These are phyloP conservation scores for Melanomma pulvis-pyrius DNA, from an alignment of 495 filamentous ascomycete genomes.

Conservation along the genomic window DNA sequence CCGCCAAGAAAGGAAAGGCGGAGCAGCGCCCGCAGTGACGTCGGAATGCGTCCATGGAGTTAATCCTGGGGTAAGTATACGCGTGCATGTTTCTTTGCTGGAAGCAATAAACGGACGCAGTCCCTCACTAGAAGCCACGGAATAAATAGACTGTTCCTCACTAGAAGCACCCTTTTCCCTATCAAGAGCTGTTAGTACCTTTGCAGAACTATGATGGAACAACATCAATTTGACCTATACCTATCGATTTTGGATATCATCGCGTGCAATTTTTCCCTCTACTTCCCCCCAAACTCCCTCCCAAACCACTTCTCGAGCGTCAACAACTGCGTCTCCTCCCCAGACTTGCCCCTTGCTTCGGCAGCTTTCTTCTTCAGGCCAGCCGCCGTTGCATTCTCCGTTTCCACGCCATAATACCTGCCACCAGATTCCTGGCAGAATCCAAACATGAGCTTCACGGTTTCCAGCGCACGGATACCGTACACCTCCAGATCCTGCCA, in stretches of 20 bases:
- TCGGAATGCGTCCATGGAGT: too few relatives aligned
- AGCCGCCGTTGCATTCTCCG: conserved; percentile 11
- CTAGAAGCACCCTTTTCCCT: too few relatives aligned
- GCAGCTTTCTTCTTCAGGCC: conserved; percentile 18
- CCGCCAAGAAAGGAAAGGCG: not conserved
- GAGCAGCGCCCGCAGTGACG: not conserved
- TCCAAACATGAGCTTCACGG: conserved; percentile 23
- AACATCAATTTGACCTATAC: not conserved
- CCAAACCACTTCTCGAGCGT: conserved; percentile 23
- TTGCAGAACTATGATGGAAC: not conserved
- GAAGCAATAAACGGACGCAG: not conserved
- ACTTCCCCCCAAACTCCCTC: conserved; percentile 19
- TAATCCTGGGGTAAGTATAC: too few relatives aligned
- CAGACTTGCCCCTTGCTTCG: conserved; percentile 14
- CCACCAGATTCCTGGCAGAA: conserved; percentile 22
- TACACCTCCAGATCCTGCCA: conserved; percentile 18
- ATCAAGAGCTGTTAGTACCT: too few relatives aligned
- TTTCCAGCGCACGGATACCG: conserved; percentile 14
- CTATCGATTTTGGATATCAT: too few relatives aligned
- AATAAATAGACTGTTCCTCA: too few relatives aligned
- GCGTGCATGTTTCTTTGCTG: not conserved
- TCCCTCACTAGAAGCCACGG: too few relatives aligned
- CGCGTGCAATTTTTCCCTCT: not conserved
- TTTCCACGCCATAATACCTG: conserved; percentile 20
- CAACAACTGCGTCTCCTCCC: conserved; percentile 15